Evolutionary conservation across 768 basidiomycete species (phyloP), one percentile per base, ranked within the genome.

Genomic region (Podaxis sp.): DNA sequence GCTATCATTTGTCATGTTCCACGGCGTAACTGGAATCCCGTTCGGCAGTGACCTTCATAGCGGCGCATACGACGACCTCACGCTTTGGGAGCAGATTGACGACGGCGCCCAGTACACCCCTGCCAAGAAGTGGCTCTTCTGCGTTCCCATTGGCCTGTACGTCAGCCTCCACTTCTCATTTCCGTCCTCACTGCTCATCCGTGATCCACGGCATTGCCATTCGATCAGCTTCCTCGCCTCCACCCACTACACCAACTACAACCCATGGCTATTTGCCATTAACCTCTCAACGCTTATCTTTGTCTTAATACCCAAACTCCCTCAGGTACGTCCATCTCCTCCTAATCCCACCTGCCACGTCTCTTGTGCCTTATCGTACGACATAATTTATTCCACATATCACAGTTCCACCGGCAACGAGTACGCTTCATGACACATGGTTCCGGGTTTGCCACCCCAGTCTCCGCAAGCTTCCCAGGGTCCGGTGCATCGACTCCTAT

Each of bases 31-130:
- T 8, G 96, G 96, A 59, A 95, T 96, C 48, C 96, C 96, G 7
- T 99, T 99, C 74, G 90, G 95, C 69, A 88, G 86, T 61, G 88
- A 92, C 64, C 79, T 90, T 49, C 91, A 93, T 68, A 90, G 89
- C 11, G 97, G 97, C 24, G 97, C 95, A 12, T 99, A 96, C 76
- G 97, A 99, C 73, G 94, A 98, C 69, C 84, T 99, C 53, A 99
- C 97, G 0, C 80, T 99, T 33, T 99, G 97, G 97, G 97, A 99
- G 72, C 97, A 99, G 81, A 99, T 99, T 55, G 97, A 99, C 75
- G 91, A 93, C 55, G 97, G 97, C 42, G 97, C 96, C 0, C 97
- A 99, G 71, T 97, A 99, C 76, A 99, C 97, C 4, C 97, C 97
- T 0, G 89, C 97, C 4, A 97, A 94, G 80, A 99, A 99, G 73